Evolutionary conservation across 1,284 basidiomycete species (phyloP), one percentile per base, ranked within the genome.

Genomic region (Heterobasidion annosum): DNA sequence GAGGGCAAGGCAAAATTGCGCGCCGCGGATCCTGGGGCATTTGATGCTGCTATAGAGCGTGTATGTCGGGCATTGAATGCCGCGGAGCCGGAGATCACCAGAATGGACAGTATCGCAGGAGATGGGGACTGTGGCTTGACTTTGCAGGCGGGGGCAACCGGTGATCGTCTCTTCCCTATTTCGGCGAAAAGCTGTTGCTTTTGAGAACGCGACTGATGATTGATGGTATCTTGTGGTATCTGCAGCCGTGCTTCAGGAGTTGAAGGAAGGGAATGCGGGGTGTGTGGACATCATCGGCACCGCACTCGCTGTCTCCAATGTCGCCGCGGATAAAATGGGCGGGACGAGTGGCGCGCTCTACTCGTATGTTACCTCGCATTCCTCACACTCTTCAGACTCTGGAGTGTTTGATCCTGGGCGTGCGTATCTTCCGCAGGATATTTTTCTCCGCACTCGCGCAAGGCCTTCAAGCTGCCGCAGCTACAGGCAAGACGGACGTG

Each of bases 341-440:
- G 94, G 94, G 16, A 97, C 93, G 5, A 90, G 85, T 57, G 94
- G 93, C 6, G 94, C 93, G 1, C 70, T 97, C 33, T 97, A 95
- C 67, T 92, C 91, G 87, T 91, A 61, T 59, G 83, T 34, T 9
- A 63, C 13, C 0, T 47, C 35, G 32, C 25, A 48, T 35, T 40
- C 3, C n/a, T 25, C n/a, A 25, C 32, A 33, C 50, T 53, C 44
- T 34, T 44, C 32, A 18, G n/a, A 50, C 48, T 48, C 15, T 16
- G 15, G 53, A 16, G 42, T 33, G n/a, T 52, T 15, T 7, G 1
- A 1, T 34, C 12, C 46, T 2, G 25, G 34, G 16, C 7, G 18
- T 43, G 8, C 12, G 3, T 25, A 34, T 6, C 42, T 1, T 25
- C 25, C 25, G 13, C 15, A 93, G 91, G 8, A 96, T 96, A 59